Evolutionary conservation across 1,284 basidiomycete genomes (phyloP).

Genomic region (Papiliotrema terrestris): DNA sequence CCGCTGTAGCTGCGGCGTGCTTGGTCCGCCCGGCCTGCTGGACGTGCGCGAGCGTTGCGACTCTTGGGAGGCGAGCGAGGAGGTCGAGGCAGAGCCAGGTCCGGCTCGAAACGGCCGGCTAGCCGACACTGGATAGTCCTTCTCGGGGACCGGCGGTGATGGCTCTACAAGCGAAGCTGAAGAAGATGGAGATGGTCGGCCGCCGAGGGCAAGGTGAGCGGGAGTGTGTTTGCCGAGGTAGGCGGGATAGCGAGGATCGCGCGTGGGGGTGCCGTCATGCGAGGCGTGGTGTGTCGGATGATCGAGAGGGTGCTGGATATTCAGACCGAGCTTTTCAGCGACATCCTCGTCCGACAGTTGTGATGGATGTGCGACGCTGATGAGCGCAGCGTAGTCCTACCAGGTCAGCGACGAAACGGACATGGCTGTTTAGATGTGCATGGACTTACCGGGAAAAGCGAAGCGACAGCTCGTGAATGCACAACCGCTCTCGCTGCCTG

Average conservation of each 20-base stretch:
- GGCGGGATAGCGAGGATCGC: background rate
- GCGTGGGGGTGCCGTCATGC: background rate
- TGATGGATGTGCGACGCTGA: slow-evolving; percentile 13
- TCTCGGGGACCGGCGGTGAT: background rate
- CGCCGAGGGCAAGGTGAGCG: background rate
- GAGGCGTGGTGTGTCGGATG: background rate
- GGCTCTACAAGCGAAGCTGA: background rate
- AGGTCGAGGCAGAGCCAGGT: background rate
- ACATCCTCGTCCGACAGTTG: slow-evolving; percentile 22
- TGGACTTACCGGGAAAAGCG: slow-evolving; percentile 22
- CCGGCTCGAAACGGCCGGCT: background rate
- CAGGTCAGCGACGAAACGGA: background rate
- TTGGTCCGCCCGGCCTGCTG: background rate
- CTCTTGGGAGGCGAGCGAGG: background rate
- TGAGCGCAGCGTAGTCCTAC: slow-evolving; percentile 26
- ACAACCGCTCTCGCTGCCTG: slow-evolving; percentile 22
- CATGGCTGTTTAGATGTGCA: no score
- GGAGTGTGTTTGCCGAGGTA: background rate
- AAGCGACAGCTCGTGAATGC: slow-evolving; percentile 25
- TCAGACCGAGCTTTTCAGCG: slow-evolving; percentile 14
- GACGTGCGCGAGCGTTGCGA: background rate
- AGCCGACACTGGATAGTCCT: background rate
- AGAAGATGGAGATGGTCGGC: background rate
- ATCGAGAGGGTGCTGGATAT: background rate
- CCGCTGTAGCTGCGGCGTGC: background rate